Evolutionary conservation across 2,329 filamentous ascomycete species (phyloP), one percentile per base, ranked within the genome.

Genomic region (Hypoxylon sp.): DNA sequence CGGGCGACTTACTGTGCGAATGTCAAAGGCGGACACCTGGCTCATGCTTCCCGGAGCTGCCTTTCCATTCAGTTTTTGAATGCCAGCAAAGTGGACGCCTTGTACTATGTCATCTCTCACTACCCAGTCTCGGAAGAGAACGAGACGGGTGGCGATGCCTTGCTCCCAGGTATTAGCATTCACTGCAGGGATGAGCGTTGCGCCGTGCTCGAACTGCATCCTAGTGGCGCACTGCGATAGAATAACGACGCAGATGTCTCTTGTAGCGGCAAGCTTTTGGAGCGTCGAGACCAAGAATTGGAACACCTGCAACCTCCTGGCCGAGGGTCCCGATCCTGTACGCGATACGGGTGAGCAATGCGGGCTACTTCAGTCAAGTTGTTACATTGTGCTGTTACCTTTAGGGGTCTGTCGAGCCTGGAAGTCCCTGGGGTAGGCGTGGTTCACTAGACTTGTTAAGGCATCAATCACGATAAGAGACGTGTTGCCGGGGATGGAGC

Each of bases 141-240:
- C 88, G 59, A 97, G 73, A 50, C 92, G 83, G 37, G 86, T 90
- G 60, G 86, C 84, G 31, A 97, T 79, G 26, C 87, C 88, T 62
- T 85, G 86, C 59, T 97, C 92, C 93, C 93, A 97, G 37, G 89
- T 85, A 17, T 81, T 81, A 11, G 89, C 87, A 54, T 88, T 88
- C 61, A 97, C 81, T 35, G 91, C 86, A 13, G 92, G 89, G 49
- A 88, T 83, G 45, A 98, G 78, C 9, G 88, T 83, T 11, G 92
- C 89, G 64, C 81, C 83, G 63, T 78, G 81, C 62, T 83, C 87
- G 3, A 80, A 79, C 60, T 89, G 87, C 76, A 96, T 88, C 64
- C 88, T 89, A n/a, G 91, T 96, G 37, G 88, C 89, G 57, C 89
- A 91, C 71, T 96, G 92, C 31, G 88, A 92, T 45, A 92, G 81